Evolutionary conservation across 176 grass and related monocot genomes (phyloP).

Genomic region (Dendrocalamus sinicus): DNA sequence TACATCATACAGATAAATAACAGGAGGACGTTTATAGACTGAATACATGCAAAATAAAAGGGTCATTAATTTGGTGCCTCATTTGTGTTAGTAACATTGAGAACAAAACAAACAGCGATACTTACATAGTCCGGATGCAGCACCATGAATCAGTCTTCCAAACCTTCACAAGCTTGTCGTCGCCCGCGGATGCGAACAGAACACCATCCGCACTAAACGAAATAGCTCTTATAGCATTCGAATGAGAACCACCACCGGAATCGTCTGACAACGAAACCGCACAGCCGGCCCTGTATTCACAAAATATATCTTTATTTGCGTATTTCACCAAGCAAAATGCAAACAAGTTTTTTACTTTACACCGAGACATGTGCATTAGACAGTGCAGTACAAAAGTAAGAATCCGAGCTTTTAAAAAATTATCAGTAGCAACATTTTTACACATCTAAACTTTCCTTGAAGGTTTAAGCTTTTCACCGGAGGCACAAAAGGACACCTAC

Average conservation of each 20-base stretch:
- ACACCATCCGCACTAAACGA: constrained; percentile 58
- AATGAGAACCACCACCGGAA: constrained; percentile 57
- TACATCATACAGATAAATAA: not conserved
- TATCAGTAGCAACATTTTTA: not conserved
- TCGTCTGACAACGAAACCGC: constrained; percentile 59
- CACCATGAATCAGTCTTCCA: constrained; percentile 76
- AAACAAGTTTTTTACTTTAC: not conserved
- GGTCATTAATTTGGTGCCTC: not conserved
- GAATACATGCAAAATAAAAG: not conserved
- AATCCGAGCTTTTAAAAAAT: not conserved
- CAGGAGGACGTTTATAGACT: not conserved
- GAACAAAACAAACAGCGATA: not conserved
- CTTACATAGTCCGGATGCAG: constrained; percentile 77
- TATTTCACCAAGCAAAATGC: not conserved
- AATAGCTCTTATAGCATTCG: constrained; percentile 73
- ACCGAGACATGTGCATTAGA: not conserved
- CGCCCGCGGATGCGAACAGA: constrained; percentile 76
- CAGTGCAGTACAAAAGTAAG: not conserved
- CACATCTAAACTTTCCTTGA: not conserved
- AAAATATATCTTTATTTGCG: constrained; percentile 2
- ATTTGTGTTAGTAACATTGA: not conserved
- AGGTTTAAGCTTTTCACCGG: not conserved
- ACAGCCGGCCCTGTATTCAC: constrained; percentile 47
- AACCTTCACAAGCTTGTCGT: constrained; percentile 88
- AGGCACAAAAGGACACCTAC: not conserved